These are phyloP conservation scores for Plasmopara viticola DNA, from an alignment of 352 stramenopile genomes.

Conservation along the genomic window DNA sequence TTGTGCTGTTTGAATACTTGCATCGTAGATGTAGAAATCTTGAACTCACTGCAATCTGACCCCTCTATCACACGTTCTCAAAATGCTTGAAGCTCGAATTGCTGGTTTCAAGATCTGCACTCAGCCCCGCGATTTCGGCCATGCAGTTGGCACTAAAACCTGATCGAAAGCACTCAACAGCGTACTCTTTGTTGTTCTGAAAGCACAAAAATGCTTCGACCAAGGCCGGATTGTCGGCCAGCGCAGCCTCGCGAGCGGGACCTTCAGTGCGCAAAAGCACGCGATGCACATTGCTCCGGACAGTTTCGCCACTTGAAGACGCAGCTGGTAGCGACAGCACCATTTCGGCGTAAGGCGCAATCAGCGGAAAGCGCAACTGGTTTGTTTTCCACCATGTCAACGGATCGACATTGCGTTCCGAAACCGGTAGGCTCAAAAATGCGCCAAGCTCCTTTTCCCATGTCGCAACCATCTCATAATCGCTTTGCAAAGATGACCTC, in stretches of 20 bases:
- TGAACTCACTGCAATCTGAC: neutral
- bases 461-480: slow-evolving; percentile 48
- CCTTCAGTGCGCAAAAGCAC: slow-evolving; percentile 60
- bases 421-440: slow-evolving; percentile 66
- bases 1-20: too few species aligned
- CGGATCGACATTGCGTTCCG: slow-evolving; percentile 67
- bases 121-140: slow-evolving; percentile 17
- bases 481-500: slow-evolving; percentile 36
- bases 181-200: slow-evolving; percentile 75
- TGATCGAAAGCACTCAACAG: slow-evolving; percentile 70
- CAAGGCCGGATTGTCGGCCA: slow-evolving; percentile 45
- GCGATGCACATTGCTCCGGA: slow-evolving; percentile 38
- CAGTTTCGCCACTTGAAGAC: slow-evolving; percentile 50
- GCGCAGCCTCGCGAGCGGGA: slow-evolving; percentile 26
- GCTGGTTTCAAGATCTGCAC: slow-evolving; percentile 28
- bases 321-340: slow-evolving; percentile 61
- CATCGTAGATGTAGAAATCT: too few species aligned
- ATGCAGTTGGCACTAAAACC: slow-evolving; percentile 23
- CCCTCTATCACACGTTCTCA: slow-evolving; percentile 48
- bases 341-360: slow-evolving; percentile 71
- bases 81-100: slow-evolving; percentile 60
- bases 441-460: slow-evolving; percentile 74
- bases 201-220: slow-evolving; percentile 76
- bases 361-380: slow-evolving; percentile 69
- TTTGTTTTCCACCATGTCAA: slow-evolving; percentile 75